These are phyloP conservation scores for Penicillium manginii DNA, from an alignment of 495 filamentous ascomycete species.

Conservation along the genomic window DNA sequence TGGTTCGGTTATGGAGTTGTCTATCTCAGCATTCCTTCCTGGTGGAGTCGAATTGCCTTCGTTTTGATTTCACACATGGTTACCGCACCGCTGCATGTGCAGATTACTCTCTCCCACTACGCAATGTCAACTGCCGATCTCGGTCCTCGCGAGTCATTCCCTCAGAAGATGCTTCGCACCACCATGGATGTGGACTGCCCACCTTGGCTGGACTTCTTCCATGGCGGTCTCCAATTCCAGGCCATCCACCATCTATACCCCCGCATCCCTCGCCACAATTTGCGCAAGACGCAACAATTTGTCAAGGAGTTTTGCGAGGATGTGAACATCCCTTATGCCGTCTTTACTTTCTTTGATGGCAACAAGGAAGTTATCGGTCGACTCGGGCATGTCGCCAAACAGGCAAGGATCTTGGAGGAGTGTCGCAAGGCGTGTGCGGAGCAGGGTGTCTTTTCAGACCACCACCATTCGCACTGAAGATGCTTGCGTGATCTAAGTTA, in stretches of 20 bases:
- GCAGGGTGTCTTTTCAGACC: conserved; percentile 24
- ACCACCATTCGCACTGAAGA: conserved; percentile 20
- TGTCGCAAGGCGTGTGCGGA: conserved; percentile 63
- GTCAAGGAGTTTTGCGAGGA: conserved; percentile 86
- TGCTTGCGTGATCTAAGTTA: too few relatives aligned
- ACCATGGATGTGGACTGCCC: conserved; percentile 96
- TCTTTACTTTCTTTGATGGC: conserved; percentile 85
- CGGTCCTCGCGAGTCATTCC: conserved; percentile 79
- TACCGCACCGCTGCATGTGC: conserved; percentile 80
- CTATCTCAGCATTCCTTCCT: conserved; percentile 68
- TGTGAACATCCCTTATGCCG: conserved; percentile 81
- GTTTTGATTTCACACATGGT: conserved; percentile 81
- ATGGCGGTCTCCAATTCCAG: conserved; percentile 90
- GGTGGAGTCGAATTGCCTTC: conserved; percentile 68
- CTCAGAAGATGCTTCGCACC: conserved; percentile 88
- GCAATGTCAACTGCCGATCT: conserved; percentile 89
- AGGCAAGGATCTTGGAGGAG: conserved; percentile 77
- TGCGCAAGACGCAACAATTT: conserved; percentile 74
- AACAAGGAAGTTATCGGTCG: conserved; percentile 81
- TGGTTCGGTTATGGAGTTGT: conserved; percentile 85
- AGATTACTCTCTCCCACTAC: conserved; percentile 93
- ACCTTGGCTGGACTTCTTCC: conserved; percentile 85
- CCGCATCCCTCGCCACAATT: conserved; percentile 83
- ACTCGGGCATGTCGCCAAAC: conserved; percentile 77
- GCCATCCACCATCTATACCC: conserved; percentile 88